A percentile compares a stretch with the other conserved stretches of the same genome.
phyloP scores from a whole-genome alignment of 2,329 filamentous ascomycete species.

The Hypoxylon sp. region DNA sequence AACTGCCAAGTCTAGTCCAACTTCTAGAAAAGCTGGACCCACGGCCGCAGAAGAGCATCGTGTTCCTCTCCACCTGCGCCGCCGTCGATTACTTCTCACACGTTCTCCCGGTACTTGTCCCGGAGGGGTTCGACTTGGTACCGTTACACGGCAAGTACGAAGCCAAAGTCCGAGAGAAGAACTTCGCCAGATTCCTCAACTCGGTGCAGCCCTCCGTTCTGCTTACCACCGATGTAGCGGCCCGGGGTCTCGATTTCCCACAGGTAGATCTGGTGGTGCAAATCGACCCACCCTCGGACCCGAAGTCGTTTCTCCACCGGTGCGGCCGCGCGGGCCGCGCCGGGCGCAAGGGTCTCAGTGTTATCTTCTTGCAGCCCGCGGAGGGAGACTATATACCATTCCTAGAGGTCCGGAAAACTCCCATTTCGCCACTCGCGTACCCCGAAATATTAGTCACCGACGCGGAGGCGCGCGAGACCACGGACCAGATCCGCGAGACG shows the following conservation, averaged over 20 bases:
- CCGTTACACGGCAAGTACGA: slow-evolving; percentile 94
- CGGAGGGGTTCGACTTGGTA: slow-evolving; percentile 76
- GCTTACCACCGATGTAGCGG: slow-evolving; percentile 92
- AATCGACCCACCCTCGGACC: slow-evolving; percentile 85
- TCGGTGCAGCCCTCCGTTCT: slow-evolving; percentile 83
- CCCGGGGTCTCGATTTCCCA: slow-evolving; percentile 91
- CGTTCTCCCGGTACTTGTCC: slow-evolving; percentile 80
- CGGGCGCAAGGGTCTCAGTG: slow-evolving; percentile 85
- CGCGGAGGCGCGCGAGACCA: slow-evolving; percentile 71
- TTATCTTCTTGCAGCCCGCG: slow-evolving; percentile 85
- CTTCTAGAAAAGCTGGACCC: slow-evolving; percentile 80
- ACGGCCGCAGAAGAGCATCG: slow-evolving; percentile 84
- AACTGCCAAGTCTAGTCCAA: slow-evolving; percentile 80
- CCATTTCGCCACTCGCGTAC: slow-evolving; percentile 74
- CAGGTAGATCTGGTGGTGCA: slow-evolving; percentile 93
- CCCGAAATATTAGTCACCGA: slow-evolving; percentile 71
- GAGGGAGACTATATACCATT: slow-evolving; percentile 95
- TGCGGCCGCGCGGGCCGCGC: slow-evolving; percentile 92
- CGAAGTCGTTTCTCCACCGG: slow-evolving; percentile 95
- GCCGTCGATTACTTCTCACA: slow-evolving; percentile 95
- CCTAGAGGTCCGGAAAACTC: slow-evolving; percentile 87
- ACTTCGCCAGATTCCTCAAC: slow-evolving; percentile 84
- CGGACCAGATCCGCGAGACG: slow-evolving; percentile 72
- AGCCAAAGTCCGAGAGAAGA: slow-evolving; percentile 87
- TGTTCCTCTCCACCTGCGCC: slow-evolving; percentile 94